These are phyloP conservation scores for Neospora caninum DNA, from an alignment of 169 alveolate genomes.

Conservation along the genomic window DNA sequence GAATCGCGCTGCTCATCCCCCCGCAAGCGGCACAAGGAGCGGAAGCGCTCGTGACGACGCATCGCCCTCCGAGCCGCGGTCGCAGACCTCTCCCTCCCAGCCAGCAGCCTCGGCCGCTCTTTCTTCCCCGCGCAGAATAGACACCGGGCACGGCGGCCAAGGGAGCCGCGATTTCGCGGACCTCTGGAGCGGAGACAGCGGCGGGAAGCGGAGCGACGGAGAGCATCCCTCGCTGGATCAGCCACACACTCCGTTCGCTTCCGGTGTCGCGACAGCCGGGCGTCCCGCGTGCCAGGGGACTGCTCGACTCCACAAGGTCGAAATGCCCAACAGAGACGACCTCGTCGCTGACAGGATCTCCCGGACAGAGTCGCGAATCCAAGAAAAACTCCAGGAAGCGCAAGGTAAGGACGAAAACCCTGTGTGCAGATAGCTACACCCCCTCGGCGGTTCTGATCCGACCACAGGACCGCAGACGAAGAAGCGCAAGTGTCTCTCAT, in stretches of 20 bases:
- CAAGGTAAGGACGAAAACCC: background rate
- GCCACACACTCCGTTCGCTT: background rate
- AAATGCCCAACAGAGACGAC: background rate
- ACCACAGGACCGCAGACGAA: too few species aligned
- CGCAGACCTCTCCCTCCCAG: too few species aligned
- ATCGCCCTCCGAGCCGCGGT: too few species aligned
- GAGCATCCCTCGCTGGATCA: background rate
- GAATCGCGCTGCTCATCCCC: too few species aligned
- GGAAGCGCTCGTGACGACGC: too few species aligned
- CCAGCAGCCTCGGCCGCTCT: too few species aligned
- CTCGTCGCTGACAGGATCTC: conserved; percentile 15
- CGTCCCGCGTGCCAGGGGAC: background rate
- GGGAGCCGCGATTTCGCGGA: background rate
- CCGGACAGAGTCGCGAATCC: conserved; percentile 19
- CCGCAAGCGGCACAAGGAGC: too few species aligned
- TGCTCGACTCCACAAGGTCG: background rate
- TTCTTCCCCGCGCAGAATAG: too few species aligned
- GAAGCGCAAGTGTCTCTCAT: too few species aligned
- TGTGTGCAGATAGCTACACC: too few species aligned
- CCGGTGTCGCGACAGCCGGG: background rate
- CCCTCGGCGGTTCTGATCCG: too few species aligned
- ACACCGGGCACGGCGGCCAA: background rate
- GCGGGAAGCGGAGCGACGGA: background rate
- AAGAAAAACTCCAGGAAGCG: conserved; percentile 27
- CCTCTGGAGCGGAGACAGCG: background rate